Evolutionary conservation across 495 filamentous ascomycete species (phyloP).

Genomic region (Pseudevernia furfuracea): DNA sequence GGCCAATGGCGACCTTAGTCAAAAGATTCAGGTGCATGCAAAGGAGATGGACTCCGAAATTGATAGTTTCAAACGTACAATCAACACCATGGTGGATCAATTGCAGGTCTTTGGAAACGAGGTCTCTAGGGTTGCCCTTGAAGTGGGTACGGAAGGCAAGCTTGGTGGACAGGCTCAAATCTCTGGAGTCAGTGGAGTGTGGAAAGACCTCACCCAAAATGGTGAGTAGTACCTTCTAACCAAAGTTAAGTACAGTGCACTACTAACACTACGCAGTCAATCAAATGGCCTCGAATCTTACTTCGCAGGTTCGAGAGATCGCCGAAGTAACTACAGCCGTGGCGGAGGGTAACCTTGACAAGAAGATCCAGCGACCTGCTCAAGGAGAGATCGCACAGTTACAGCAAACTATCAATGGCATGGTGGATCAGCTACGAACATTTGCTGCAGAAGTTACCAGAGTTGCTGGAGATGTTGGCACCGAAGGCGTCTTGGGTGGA

Average conservation of each 20-base stretch:
- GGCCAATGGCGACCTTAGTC: conserved; percentile 90
- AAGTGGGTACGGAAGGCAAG: conserved; percentile 94
- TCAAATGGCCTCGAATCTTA: conserved; percentile 87
- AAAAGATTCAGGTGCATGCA: conserved; percentile 94
- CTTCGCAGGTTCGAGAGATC: conserved; percentile 89
- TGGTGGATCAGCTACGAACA: conserved; percentile 95
- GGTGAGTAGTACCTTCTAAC: conserved; percentile 40
- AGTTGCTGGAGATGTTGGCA: conserved; percentile 93
- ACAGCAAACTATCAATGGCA: conserved; percentile 97
- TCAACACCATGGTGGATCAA: conserved; percentile 99
- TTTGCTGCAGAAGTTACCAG: conserved; percentile 97
- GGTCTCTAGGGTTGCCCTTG: conserved; percentile 90
- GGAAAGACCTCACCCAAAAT: conserved; percentile 96
- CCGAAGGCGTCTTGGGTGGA: conserved; percentile 91
- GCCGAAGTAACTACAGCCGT: conserved; percentile 94
- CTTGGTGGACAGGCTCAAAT: conserved; percentile 96
- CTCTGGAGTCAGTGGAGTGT: conserved; percentile 90
- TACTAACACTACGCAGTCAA: conserved; percentile 59
- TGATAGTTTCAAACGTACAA: conserved; percentile 94
- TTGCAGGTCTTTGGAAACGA: conserved; percentile 95
- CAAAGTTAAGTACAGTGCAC: background rate
- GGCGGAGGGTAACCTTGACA: conserved; percentile 89
- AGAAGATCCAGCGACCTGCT: conserved; percentile 91
- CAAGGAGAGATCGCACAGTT: conserved; percentile 92
- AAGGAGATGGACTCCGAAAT: conserved; percentile 99